A percentile compares a stretch with the other conserved stretches of the same genome.
These are phyloP conservation scores for Rhododendron ferrugineum DNA, from an alignment of 148 eudicot species.

Conservation along the genomic window DNA sequence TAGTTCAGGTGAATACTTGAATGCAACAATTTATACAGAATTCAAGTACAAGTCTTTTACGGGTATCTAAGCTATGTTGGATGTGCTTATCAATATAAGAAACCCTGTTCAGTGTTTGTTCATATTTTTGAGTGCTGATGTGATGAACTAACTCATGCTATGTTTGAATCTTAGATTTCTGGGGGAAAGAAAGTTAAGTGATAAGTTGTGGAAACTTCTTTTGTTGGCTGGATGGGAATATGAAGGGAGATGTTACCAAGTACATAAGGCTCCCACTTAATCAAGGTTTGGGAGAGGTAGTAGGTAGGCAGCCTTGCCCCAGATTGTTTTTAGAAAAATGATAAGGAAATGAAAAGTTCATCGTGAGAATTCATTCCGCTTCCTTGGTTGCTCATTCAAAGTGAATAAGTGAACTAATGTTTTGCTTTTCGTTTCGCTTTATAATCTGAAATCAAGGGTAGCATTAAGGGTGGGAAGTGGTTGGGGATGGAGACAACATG, in stretches of 20 bases:
- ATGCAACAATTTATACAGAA: not conserved
- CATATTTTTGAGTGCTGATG: not conserved
- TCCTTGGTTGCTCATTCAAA: not conserved
- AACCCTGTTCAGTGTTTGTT: not conserved
- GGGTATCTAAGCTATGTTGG: not conserved
- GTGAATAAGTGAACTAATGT: not conserved
- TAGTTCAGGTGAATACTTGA: not conserved
- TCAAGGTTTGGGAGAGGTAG: not conserved
- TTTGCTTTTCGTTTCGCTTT: not conserved
- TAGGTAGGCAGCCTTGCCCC: not conserved
- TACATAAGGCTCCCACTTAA: not conserved
- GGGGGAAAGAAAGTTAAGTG: not conserved
- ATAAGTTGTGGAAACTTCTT: not conserved
- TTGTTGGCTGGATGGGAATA: not conserved
- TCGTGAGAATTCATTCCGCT: not conserved
- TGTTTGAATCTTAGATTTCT: not conserved
- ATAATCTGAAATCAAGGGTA: not conserved
- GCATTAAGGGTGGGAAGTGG: conserved; percentile 1
- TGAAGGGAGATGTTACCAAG: not conserved
- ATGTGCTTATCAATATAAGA: conserved; percentile 1
- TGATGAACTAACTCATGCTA: not conserved
- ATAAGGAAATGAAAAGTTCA: not conserved
- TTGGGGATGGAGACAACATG: not conserved
- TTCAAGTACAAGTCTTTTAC: not conserved
- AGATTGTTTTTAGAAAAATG: not conserved